phyloP scores from a whole-genome alignment of 2,329 filamentous ascomycete species.

The Calonectria hongkongensis region DNA sequence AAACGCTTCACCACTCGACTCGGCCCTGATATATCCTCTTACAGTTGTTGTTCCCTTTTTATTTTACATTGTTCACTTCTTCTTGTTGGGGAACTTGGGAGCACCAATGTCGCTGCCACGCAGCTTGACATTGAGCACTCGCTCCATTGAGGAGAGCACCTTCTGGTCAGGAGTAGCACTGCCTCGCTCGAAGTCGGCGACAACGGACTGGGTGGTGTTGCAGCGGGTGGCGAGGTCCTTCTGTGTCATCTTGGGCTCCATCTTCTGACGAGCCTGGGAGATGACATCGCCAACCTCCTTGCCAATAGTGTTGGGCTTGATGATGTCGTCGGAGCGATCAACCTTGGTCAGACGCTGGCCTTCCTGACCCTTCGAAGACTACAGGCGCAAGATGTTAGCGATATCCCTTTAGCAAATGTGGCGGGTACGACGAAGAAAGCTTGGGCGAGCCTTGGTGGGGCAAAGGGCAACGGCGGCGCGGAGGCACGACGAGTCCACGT shows the following conservation, averaged over 20 bases:
- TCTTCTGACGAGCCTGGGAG: constrained; percentile 83
- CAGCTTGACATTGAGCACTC: constrained; percentile 90
- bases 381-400: constrained; percentile 43
- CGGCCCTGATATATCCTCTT: constrained; percentile 52
- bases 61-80: constrained; percentile 59
- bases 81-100: constrained; percentile 87
- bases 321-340: constrained; percentile 96
- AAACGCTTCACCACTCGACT: constrained; percentile 56
- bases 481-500: constrained; percentile 18
- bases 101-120: constrained; percentile 89
- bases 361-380: constrained; percentile 69
- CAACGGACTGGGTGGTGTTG: constrained; percentile 87
- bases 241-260: constrained; percentile 97
- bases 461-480: constrained; percentile 11
- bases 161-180: constrained; percentile 88
- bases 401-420: background rate
- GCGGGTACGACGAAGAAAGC: constrained; percentile 2
- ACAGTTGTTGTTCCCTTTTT: constrained; percentile 43
- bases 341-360: constrained; percentile 98
- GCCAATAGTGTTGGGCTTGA: constrained; percentile 96
- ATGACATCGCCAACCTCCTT: constrained; percentile 88
- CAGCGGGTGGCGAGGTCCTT: constrained; percentile 90
- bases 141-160: constrained; percentile 85
- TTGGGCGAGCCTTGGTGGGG: constrained; percentile 22
- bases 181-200: constrained; percentile 91